Evolutionary conservation across 1,284 basidiomycete genomes (phyloP), one percentile per base, ranked within the genome.

Genomic region (Ustilago trichophora): DNA sequence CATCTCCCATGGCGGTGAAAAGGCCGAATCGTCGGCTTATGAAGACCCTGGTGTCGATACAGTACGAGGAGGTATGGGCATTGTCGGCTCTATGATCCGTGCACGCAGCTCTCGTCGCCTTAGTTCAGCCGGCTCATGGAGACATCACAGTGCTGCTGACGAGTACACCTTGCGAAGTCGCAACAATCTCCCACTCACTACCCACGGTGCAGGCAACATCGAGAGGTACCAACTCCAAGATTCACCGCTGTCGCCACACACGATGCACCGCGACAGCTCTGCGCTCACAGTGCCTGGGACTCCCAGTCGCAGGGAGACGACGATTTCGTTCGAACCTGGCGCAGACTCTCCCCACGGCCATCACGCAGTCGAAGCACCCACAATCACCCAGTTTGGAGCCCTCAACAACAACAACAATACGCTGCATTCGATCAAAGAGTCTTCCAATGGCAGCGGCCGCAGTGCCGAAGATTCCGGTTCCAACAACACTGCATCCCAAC

Each of bases 11-110:
- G 59, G 62, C 19, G 55, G 52, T 10, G 65, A 73, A 26, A 70
- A 71, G 48, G 46, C 45, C 4, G 63, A 65, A 1, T 38, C 57
- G 13, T 56, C 72, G 3, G 63, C 67, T 0, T 64, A 72, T 53
- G 77, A 78, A 45, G 80, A 82, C 44, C 80, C 80, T 0, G 80
- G 80, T n/a, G 31, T 80, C 21, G 80, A 82, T 45, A 68, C 79
- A 13, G 67, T 82, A 16, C 73, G 80, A 22, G 80, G 79, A 25
- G 77, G 78, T 15, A 62, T 77, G 56, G 80, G 80, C 26, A 59
- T 82, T 34, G 66, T 82, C 5, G 80, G 80, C 13, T 75, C 73
- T 3, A 64, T 82, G 38, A 66, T 81, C 29, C 78, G 80, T 16
- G 80, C 76, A 10, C 68, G 73, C 21, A 76, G 74, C 55, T 72